Conservation (phyloP, 352 stramenopile species). For the Phytophthora melonis region DNA sequence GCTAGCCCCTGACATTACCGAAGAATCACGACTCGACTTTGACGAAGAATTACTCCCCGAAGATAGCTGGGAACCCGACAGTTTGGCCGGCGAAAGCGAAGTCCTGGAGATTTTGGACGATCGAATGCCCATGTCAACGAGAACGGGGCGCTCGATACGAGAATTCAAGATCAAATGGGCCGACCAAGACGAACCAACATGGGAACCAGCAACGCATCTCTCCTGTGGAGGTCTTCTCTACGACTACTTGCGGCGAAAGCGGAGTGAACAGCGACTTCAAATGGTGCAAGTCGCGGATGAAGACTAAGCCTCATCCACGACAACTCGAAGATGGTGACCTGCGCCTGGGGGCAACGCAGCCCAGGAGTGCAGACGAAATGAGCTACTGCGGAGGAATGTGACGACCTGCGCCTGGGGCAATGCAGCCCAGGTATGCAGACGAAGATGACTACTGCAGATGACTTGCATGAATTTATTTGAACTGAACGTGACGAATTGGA, state of each 20-base stretch:
- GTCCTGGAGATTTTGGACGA: neutral
- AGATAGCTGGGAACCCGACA: neutral
- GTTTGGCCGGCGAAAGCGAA: neutral
- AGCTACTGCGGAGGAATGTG: no score
- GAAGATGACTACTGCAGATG: neutral
- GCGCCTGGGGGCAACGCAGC: no score
- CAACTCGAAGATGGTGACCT: no score
- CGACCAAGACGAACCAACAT: neutral
- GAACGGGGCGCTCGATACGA: neutral
- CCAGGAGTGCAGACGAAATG: neutral
- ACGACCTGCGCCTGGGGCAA: neutral
- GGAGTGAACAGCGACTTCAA: no score
- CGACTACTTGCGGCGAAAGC: neutral
- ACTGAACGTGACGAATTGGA: no score
- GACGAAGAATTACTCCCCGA: neutral
- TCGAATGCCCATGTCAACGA: neutral
- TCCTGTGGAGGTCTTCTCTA: no score
- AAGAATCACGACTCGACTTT: neutral
- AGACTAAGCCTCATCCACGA: no score
- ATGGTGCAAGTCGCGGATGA: no score
- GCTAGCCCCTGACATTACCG: neutral
- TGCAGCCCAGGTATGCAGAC: neutral
- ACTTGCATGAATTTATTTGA: no score
- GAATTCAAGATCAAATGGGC: neutral
- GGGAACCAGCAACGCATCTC: neutral